Evolutionary conservation across 2,329 filamentous ascomycete genomes (phyloP).

Genomic region (Stagonosporopsis rhizophila): DNA sequence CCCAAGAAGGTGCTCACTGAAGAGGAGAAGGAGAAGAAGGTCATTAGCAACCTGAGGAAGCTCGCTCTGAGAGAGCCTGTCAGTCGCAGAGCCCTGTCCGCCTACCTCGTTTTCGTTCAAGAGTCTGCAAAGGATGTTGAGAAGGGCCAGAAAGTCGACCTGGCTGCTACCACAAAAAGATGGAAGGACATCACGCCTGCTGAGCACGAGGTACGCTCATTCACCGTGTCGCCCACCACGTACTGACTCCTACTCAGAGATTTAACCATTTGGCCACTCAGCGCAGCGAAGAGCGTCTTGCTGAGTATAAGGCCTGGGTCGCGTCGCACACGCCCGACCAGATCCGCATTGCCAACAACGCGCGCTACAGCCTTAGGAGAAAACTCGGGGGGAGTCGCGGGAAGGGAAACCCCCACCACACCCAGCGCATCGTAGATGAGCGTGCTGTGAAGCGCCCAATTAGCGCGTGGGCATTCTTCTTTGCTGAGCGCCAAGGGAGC

Average conservation of each 20-base stretch:
- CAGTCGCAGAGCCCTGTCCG: background rate
- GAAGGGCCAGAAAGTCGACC: background rate
- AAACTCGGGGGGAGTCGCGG: slow-evolving; percentile 20
- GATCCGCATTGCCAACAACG: slow-evolving; percentile 66
- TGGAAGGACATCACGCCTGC: slow-evolving; percentile 43
- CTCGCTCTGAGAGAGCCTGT: slow-evolving; percentile 48
- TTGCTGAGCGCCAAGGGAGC: slow-evolving; percentile 52
- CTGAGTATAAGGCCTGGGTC: slow-evolving; percentile 62
- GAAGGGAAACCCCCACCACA: slow-evolving; percentile 9
- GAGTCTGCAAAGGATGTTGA: background rate
- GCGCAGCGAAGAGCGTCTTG: slow-evolving; percentile 53
- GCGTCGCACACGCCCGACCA: slow-evolving; percentile 61
- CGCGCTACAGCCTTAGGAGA: slow-evolving; percentile 54
- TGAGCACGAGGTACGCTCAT: slow-evolving; percentile 45
- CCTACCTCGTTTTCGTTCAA: slow-evolving; percentile 43
- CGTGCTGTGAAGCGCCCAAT: slow-evolving; percentile 57
- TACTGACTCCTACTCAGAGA: slow-evolving; percentile 51
- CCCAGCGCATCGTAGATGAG: slow-evolving; percentile 58
- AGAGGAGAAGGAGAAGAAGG: slow-evolving; percentile 28
- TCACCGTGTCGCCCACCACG: background rate
- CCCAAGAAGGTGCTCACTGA: too few relatives aligned
- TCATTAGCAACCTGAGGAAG: slow-evolving; percentile 45
- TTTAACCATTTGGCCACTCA: slow-evolving; percentile 60
- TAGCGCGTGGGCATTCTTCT: slow-evolving; percentile 55
- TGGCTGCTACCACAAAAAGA: slow-evolving; percentile 6